Conservation (phyloP, 257 asterid species). For the Thymus quinquecostatus region DNA sequence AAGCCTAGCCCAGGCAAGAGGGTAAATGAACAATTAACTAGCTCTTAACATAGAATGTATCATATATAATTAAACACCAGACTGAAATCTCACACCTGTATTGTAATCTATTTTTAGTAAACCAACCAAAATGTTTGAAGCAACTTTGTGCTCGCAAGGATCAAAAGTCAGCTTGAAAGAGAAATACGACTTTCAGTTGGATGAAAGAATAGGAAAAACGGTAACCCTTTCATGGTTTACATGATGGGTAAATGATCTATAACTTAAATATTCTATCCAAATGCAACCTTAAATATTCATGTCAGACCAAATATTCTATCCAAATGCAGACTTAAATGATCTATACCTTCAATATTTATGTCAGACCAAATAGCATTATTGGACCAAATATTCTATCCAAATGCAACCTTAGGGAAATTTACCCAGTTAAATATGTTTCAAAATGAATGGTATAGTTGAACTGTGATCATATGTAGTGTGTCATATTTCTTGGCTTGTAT, state of each 20-base stretch:
- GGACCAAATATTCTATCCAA: not conserved
- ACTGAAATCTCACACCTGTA: not conserved
- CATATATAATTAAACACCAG: too few species aligned
- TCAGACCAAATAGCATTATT: too few species aligned
- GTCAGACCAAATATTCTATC: not conserved
- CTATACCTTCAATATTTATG: not conserved
- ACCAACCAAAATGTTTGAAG: constrained; percentile 1
- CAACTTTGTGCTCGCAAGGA: not conserved
- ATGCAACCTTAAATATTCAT: not conserved
- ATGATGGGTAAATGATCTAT: not conserved
- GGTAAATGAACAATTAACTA: too few species aligned
- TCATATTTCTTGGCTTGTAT: not conserved
- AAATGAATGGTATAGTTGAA: not conserved
- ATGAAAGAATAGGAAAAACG: not conserved
- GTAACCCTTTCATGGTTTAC: not conserved
- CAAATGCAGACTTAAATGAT: not conserved
- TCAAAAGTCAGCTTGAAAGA: not conserved
- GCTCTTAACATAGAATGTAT: too few species aligned
- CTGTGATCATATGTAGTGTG: too few species aligned
- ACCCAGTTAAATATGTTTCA: not conserved
- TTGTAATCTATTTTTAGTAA: constrained; percentile 4
- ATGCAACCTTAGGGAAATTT: not conserved
- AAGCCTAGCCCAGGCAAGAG: too few species aligned
- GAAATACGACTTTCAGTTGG: not conserved
- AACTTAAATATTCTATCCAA: not conserved